These are phyloP conservation scores for Suillus plorans DNA, from an alignment of 768 basidiomycete genomes.

Conservation along the genomic window DNA sequence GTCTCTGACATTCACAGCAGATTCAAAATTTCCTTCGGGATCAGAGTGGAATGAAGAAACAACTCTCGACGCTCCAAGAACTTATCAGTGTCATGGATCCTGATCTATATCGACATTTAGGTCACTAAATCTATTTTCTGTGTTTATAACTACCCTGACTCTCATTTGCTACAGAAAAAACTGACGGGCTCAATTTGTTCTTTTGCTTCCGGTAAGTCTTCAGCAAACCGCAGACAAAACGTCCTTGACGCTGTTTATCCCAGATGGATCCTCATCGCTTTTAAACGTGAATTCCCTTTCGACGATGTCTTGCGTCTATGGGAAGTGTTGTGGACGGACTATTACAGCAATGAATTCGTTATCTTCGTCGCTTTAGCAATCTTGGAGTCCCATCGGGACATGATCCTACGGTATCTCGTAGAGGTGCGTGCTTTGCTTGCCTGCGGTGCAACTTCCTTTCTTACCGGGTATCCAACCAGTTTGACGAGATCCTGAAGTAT, in stretches of 20 bases:
- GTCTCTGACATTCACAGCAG: conserved; percentile 39
- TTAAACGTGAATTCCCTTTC: conserved; percentile 97
- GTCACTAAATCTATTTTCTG: conserved; percentile 33
- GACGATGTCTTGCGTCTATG: conserved; percentile 86
- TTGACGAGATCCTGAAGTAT: conserved; percentile 85
- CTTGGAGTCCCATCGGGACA: conserved; percentile 92
- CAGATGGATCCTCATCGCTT: conserved; percentile 89
- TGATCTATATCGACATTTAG: conserved; percentile 88
- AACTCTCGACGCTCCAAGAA: conserved; percentile 85
- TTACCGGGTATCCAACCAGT: conserved; percentile 40
- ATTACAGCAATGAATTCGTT: conserved; percentile 85
- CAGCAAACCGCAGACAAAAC: not conserved
- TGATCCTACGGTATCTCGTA: conserved; percentile 91
- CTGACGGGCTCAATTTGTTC: conserved; percentile 90
- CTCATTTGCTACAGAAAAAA: conserved; percentile 58
- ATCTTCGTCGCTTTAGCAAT: conserved; percentile 94
- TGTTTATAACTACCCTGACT: not conserved
- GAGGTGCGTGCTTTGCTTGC: conserved; percentile 55
- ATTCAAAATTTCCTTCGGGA: conserved; percentile 94
- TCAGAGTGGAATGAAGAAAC: conserved; percentile 97
- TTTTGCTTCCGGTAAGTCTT: conserved; percentile 89
- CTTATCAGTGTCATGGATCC: conserved; percentile 94
- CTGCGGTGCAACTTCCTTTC: not conserved
- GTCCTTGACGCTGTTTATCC: conserved; percentile 1
- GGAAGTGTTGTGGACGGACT: conserved; percentile 94